Evolutionary conservation across 441 rosid genomes (phyloP).

Genomic region (Cnidoscolus chayamansa): DNA sequence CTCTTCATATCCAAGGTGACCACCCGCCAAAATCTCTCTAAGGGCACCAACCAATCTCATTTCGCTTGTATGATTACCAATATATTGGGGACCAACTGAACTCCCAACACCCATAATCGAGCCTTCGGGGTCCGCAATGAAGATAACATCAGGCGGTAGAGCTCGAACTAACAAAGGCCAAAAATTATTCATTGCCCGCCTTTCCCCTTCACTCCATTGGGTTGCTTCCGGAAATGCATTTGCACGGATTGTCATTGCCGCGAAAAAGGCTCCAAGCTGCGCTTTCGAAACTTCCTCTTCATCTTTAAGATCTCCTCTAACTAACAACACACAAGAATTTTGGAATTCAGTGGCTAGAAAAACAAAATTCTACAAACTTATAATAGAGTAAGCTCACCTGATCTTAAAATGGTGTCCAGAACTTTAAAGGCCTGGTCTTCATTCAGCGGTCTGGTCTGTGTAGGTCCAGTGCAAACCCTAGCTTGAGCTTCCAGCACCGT

Average conservation of each 20-base stretch:
- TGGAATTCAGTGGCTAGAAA: neutral
- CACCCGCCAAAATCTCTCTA: slow-evolving; percentile 91
- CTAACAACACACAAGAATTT: slow-evolving; percentile 34
- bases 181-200: slow-evolving; percentile 58
- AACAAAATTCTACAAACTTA: neutral
- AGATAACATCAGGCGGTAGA: slow-evolving; percentile 78
- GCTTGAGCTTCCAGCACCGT: slow-evolving; percentile 90
- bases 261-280: slow-evolving; percentile 92
- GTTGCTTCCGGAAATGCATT: slow-evolving; percentile 89
- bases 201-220: slow-evolving; percentile 96
- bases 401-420: slow-evolving; percentile 70
- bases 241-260: slow-evolving; percentile 91
- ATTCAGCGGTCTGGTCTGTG: slow-evolving; percentile 70
- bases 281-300: slow-evolving; percentile 82
- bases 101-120: slow-evolving; percentile 70
- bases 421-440: slow-evolving; percentile 80
- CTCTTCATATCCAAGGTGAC: slow-evolving; percentile 93
- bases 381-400: slow-evolving; percentile 40
- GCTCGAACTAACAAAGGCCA: slow-evolving; percentile 76
- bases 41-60: slow-evolving; percentile 96
- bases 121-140: slow-evolving; percentile 94
- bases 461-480: slow-evolving; percentile 97
- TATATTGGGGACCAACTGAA: slow-evolving; percentile 70
- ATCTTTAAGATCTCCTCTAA: slow-evolving; percentile 64
- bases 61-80: slow-evolving; percentile 62